These are phyloP conservation scores for Neostapfia colusana DNA, from an alignment of 176 grass and related monocot genomes.

Conservation along the genomic window DNA sequence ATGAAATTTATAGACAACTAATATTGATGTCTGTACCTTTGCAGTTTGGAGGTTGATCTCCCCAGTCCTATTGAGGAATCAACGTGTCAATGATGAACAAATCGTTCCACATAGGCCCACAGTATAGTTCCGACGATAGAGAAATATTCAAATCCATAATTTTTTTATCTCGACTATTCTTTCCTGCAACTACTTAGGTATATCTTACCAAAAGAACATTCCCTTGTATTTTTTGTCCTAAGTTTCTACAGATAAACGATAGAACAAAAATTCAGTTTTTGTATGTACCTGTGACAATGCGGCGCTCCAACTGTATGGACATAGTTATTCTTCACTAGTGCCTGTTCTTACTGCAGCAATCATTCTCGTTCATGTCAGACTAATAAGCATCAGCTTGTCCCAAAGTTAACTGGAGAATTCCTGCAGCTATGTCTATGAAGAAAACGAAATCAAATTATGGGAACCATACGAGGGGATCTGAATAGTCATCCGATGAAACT, in stretches of 20 bases:
- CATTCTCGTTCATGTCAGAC: not conserved
- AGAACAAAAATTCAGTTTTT: not conserved
- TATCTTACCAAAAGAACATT: not conserved
- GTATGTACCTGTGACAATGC: not conserved
- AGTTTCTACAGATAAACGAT: not conserved
- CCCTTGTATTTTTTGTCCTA: not conserved
- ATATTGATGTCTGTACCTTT: constrained; percentile 5
- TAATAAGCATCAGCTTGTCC: not conserved
- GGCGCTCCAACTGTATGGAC: not conserved
- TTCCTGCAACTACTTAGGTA: constrained; percentile 11
- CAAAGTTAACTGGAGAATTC: not conserved
- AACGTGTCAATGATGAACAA: constrained; percentile 30
- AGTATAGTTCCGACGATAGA: constrained; percentile 39
- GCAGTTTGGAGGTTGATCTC: constrained; percentile 84
- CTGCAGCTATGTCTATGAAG: too few relatives aligned
- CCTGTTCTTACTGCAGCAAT: not conserved
- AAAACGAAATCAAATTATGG: too few relatives aligned
- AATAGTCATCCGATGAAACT: too few relatives aligned
- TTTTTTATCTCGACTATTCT: not conserved
- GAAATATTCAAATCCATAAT: not conserved
- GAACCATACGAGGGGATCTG: too few relatives aligned
- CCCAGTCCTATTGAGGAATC: constrained; percentile 47
- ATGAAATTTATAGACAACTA: not conserved
- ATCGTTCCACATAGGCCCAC: constrained; percentile 19
- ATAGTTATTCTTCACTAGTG: not conserved